Evolutionary conservation across 23 red algal genomes (phyloP).

Genomic region (Chondrus crispus): DNA sequence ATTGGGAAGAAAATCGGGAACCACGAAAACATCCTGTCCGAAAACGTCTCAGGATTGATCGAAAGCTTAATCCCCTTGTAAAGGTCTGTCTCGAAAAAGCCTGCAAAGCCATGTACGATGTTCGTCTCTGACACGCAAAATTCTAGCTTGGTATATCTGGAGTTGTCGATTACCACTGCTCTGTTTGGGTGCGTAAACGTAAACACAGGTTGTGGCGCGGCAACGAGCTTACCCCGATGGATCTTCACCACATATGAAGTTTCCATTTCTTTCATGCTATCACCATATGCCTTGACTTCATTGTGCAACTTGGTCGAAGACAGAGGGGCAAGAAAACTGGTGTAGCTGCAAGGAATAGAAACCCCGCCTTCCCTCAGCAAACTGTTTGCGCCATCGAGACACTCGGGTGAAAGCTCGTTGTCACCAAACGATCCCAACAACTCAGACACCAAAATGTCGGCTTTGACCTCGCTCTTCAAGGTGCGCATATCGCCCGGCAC

Average conservation of each 20-base stretch:
- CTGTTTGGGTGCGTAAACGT: conserved; percentile 72
- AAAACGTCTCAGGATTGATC: conserved; percentile 66
- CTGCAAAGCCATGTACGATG: conserved; percentile 88
- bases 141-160: conserved; percentile 33
- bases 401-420: conserved; percentile 89
- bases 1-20: conserved; percentile 83
- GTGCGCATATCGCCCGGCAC: conserved; percentile 60
- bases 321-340: conserved; percentile 74
- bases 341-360: conserved; percentile 66
- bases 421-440: conserved; percentile 89
- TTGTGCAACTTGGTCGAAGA: conserved; percentile 67
- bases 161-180: conserved; percentile 51
- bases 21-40: conserved; percentile 84
- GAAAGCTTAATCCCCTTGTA: conserved; percentile 72
- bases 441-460: conserved; percentile 86
- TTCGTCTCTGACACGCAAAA: conserved; percentile 69
- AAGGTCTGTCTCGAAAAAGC: conserved; percentile 85
- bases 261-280: conserved; percentile 49
- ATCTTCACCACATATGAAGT: conserved; percentile 86
- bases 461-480: conserved; percentile 34
- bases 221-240: conserved; percentile 66
- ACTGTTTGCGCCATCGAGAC: conserved; percentile 62
- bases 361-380: conserved; percentile 69
- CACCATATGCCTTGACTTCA: conserved; percentile 53
- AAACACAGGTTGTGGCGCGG: conserved; percentile 50